These are phyloP conservation scores for Globisporangium paddicum DNA, from an alignment of 352 stramenopile genomes.

Conservation along the genomic window DNA sequence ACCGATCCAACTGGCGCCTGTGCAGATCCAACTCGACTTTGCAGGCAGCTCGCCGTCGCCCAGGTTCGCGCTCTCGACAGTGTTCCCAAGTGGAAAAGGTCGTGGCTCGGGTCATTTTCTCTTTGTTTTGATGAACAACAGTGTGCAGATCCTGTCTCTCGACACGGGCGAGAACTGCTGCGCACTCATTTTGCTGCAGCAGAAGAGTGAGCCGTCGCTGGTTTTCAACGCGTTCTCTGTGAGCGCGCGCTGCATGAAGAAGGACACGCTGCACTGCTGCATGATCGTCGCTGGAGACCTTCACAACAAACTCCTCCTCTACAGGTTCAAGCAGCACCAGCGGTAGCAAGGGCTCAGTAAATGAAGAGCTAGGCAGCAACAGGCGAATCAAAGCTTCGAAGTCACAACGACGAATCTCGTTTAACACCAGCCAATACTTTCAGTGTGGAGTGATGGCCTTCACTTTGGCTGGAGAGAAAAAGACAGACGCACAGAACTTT, in stretches of 20 bases:
- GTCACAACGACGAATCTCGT: background rate
- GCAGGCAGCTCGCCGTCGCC: constrained; percentile 21
- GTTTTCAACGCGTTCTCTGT: constrained; percentile 24
- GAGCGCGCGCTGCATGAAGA: background rate
- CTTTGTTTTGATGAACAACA: constrained; percentile 29
- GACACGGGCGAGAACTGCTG: constrained; percentile 20
- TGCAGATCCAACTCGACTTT: constrained; percentile 24
- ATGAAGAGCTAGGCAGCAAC: too few species aligned
- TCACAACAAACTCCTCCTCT: constrained; percentile 8
- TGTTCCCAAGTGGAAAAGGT: background rate
- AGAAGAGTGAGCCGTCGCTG: constrained; percentile 11
- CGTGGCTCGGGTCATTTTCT: constrained; percentile 14
- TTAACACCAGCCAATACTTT: background rate
- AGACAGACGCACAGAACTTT: background rate
- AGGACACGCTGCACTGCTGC: background rate
- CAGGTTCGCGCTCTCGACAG: constrained; percentile 31
- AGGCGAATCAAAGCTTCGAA: background rate
- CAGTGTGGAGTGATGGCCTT: background rate
- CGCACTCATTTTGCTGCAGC: constrained; percentile 16
- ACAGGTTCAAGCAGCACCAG: constrained; percentile 6
- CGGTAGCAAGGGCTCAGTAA: too few species aligned
- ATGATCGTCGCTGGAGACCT: constrained; percentile 2
- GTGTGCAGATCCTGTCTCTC: constrained; percentile 24
- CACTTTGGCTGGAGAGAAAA: background rate
- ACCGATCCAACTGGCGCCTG: constrained; percentile 16